Evolutionary conservation across 2,329 filamentous ascomycete genomes (phyloP).

Genomic region (Talaromyces sp.): DNA sequence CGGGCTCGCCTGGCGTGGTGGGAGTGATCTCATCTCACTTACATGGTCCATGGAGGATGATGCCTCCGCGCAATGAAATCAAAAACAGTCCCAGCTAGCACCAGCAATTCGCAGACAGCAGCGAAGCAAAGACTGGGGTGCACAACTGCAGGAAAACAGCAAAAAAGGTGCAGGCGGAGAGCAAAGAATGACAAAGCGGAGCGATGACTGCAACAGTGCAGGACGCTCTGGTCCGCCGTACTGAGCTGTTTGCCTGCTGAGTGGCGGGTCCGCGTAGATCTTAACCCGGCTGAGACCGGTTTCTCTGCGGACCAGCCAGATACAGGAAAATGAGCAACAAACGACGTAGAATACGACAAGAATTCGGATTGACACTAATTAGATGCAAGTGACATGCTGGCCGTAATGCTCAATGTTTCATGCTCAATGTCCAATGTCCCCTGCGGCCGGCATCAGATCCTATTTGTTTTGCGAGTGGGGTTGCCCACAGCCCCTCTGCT

Average conservation of each 20-base stretch:
- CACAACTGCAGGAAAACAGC: neutral
- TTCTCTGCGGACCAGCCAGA: neutral
- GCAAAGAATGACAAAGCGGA: neutral
- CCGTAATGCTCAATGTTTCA: neutral
- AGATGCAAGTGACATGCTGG: no score
- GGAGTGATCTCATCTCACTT: conserved; percentile 15
- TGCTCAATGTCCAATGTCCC: neutral
- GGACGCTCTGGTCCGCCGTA: neutral
- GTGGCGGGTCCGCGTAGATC: neutral
- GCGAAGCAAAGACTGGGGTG: neutral
- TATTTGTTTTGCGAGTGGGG: neutral
- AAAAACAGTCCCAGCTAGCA: neutral
- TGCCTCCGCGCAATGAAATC: conserved; percentile 17
- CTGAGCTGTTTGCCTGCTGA: neutral
- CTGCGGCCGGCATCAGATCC: neutral
- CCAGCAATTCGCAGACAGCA: neutral
- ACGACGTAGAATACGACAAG: neutral
- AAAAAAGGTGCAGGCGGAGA: neutral
- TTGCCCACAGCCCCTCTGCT: neutral
- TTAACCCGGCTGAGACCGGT: neutral
- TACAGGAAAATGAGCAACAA: neutral
- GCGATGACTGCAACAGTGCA: neutral
- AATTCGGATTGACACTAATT: no score
- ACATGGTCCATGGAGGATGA: conserved; percentile 42
- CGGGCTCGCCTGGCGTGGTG: neutral